phyloP scores from a whole-genome alignment of 2,329 filamentous ascomycete genomes.

The Verticillium dahliae region DNA sequence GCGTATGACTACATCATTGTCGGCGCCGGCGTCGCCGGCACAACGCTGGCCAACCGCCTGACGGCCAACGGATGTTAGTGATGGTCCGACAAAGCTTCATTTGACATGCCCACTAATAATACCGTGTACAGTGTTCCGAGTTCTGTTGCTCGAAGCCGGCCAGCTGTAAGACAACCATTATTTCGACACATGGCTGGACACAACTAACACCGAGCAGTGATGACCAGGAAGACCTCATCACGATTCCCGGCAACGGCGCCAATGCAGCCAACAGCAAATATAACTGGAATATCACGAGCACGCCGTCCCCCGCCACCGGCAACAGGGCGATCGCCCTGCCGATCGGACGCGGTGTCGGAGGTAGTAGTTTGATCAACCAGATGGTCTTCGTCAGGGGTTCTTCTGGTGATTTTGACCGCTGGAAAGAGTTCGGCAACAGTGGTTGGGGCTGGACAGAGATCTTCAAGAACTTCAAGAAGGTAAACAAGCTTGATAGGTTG shows the following conservation, averaged over 20 bases:
- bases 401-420: not conserved
- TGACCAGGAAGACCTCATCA: slow-evolving; percentile 2
- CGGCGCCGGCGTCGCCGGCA: too few species aligned
- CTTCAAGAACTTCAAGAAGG: not conserved
- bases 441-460: slow-evolving; percentile 1
- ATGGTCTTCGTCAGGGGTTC: not conserved
- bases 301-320: not conserved
- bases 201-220: not conserved
- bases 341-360: not conserved
- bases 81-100: too few species aligned
- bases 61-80: too few species aligned
- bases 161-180: too few species aligned
- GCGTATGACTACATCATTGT: too few species aligned
- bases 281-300: slow-evolving; percentile 34
- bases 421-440: slow-evolving; percentile 6
- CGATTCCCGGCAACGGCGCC: slow-evolving; percentile 1
- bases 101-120: too few species aligned
- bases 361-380: not conserved
- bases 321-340: not conserved
- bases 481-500: too few species aligned
- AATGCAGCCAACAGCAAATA: slow-evolving; percentile 11
- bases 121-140: too few species aligned
- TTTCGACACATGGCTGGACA: too few species aligned
- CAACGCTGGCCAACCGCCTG: too few species aligned
- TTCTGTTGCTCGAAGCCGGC: too few species aligned